Base-by-base conservation (phyloP, 164 flowering plant genomes). In the Macadamia integrifolia region DNA sequence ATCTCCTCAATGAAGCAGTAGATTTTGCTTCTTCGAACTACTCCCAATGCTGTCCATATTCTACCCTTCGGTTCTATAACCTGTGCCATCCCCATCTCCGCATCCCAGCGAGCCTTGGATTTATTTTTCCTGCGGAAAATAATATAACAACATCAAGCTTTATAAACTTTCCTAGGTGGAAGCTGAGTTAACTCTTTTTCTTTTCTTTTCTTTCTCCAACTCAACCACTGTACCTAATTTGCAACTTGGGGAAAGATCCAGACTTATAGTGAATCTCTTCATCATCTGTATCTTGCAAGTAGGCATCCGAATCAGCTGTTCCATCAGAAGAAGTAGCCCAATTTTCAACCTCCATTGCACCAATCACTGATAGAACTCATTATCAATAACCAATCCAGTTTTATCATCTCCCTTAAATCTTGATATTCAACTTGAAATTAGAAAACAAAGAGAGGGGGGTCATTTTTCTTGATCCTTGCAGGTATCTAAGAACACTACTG, bases 1-100 rank as follows among this genome's bases (percentile, higher is more conserved):
- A 81, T 76, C 76, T 91, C 96, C 78, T 89, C 98, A 66, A 88
- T 78, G 1, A 77, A 78, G 79, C 83, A 86, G 75, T 80, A 87
- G 17, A 80, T 69, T 77, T 86, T 86, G 66, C 91, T 80, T 12
- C 64, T 44, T 9, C 97, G 88, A 72, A 80, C 71, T 28, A 93
- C 78, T 71, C 97, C 98, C 5, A 86, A 90, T 17, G 86, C 82
- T 3, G 66, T 83, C 94, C 91, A 88, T 79, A 87, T 48, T 61
- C 65, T 60, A 9, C 98, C 97, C 70, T 81, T 88, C 65, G 68
- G 80, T 72, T 83, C 85, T 42, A 84, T 40, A 61, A 93, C 85
- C 74, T 88, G 91, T 58, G 95, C 88, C 88, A 93, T 83, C 64
- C 85, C 82, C 74, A 88, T 44, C 13, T 82, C 79, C 12, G 75